Percentiles rank a stretch among this genome's conserved stretches.
Conservation (phyloP, 768 basidiomycete species). For the Boletus sensibilis region DNA sequence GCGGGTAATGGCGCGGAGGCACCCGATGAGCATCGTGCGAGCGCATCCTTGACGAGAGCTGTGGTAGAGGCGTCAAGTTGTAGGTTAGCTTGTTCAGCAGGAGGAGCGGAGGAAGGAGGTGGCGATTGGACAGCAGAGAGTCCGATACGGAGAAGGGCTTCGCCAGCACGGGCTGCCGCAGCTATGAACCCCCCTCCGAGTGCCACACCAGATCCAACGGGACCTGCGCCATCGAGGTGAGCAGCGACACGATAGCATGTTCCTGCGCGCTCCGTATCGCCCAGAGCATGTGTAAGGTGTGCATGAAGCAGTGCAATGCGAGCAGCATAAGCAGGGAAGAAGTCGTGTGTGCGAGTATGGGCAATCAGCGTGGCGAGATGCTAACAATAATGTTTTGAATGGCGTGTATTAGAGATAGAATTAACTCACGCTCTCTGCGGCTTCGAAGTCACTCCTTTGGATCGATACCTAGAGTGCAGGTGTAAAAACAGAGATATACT, state of each 20-base stretch:
- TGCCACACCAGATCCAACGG: conserved; percentile 22
- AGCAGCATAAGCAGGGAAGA: conserved; percentile 57
- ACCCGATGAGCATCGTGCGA: conserved; percentile 23
- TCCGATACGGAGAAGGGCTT: conserved; percentile 51
- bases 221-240: conserved; percentile 38
- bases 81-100: conserved; percentile 1
- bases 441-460: conserved; percentile 65
- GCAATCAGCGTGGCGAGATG: conserved; percentile 53
- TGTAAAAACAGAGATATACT: neutral
- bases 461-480: conserved; percentile 49
- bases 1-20: conserved; percentile 21
- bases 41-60: conserved; percentile 27
- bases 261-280: conserved; percentile 50
- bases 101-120: neutral
- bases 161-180: conserved; percentile 51
- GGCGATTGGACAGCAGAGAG: conserved; percentile 20
- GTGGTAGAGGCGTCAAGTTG: conserved; percentile 18
- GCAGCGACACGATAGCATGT: conserved; percentile 66
- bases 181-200: conserved; percentile 40
- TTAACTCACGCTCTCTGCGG: conserved; percentile 52
- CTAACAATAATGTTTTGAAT: conserved; percentile 7
- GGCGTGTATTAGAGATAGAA: neutral
- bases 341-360: conserved; percentile 55
- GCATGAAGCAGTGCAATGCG: conserved; percentile 68
- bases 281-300: conserved; percentile 70